These are phyloP conservation scores for Dalbergia oliveri DNA, from an alignment of 306 rosid species.

Conservation along the genomic window DNA sequence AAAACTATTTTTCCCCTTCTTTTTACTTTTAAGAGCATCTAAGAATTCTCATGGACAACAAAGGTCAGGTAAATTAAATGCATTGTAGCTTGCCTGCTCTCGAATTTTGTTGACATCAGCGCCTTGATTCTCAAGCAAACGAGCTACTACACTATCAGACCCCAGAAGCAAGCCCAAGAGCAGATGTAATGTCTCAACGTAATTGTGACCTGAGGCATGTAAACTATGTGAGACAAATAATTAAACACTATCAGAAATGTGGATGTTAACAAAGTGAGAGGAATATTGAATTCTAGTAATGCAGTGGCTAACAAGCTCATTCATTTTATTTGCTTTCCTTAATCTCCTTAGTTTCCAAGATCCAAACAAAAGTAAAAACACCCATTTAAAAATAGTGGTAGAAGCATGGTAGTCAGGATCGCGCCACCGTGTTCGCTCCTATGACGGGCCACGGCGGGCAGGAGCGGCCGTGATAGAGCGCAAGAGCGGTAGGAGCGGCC, in stretches of 20 bases:
- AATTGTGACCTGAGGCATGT: slow-evolving; percentile 59
- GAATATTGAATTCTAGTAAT: not conserved
- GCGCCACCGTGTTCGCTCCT: too few relatives aligned
- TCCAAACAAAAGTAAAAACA: not conserved
- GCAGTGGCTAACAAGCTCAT: not conserved
- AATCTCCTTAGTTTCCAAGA: not conserved
- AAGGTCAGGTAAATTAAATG: not conserved
- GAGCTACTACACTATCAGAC: slow-evolving; percentile 67
- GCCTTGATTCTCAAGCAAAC: slow-evolving; percentile 75
- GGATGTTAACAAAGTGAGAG: not conserved
- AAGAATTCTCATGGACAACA: not conserved
- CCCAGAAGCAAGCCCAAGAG: slow-evolving; percentile 76
- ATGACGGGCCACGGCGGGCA: accelerated
- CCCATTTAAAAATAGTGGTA: not conserved
- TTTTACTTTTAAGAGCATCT: too few relatives aligned
- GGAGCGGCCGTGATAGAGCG: accelerated
- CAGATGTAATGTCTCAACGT: slow-evolving; percentile 69
- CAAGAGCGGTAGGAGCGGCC: too few relatives aligned
- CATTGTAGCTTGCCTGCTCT: slow-evolving; percentile 62
- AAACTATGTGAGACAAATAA: slow-evolving; percentile 9
- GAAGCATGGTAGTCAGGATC: too few relatives aligned
- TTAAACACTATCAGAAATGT: not conserved
- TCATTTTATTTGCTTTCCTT: not conserved
- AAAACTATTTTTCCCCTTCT: too few relatives aligned
- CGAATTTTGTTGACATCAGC: slow-evolving; percentile 72